Evolutionary conservation across 1,284 basidiomycete species (phyloP).

Genomic region (Pseudozyma hubeiensis): DNA sequence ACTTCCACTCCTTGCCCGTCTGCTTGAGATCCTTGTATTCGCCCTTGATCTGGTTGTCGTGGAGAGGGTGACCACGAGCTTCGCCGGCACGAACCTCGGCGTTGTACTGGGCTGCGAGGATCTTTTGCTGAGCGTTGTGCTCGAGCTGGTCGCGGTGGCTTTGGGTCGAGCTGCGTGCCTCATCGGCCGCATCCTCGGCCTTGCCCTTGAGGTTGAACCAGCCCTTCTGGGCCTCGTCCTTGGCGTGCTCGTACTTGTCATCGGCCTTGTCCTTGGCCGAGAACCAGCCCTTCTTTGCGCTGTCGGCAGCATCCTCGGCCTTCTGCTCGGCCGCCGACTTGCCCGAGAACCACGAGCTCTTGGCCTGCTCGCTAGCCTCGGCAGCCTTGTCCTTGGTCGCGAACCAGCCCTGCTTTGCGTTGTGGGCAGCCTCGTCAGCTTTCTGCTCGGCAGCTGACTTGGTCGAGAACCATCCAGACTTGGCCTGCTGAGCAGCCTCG

Average conservation of each 20-base stretch:
- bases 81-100: slow-evolving; percentile 43
- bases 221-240: slow-evolving; percentile 37
- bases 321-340: slow-evolving; percentile 24
- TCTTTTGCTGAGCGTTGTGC: slow-evolving; percentile 50
- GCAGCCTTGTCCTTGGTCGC: slow-evolving; percentile 32
- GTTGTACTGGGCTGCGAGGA: slow-evolving; percentile 51
- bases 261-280: slow-evolving; percentile 33
- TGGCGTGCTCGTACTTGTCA: slow-evolving; percentile 31
- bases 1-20: slow-evolving; percentile 44
- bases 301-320: slow-evolving; percentile 20
- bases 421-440: slow-evolving; percentile 21
- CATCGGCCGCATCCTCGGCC: slow-evolving; percentile 32
- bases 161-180: slow-evolving; percentile 10
- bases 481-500: slow-evolving; percentile 29
- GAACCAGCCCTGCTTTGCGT: slow-evolving; percentile 25
- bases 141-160: slow-evolving; percentile 35
- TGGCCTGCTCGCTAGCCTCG: slow-evolving; percentile 14
- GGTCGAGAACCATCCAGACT: slow-evolving; percentile 24
- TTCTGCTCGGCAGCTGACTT: slow-evolving; percentile 22
- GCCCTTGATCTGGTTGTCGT: slow-evolving; percentile 11
- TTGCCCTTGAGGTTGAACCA: slow-evolving; percentile 49
- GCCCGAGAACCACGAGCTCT: not conserved
- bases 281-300: slow-evolving; percentile 36
- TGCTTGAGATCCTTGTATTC: slow-evolving; percentile 33
- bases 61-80: slow-evolving; percentile 14